Evolutionary conservation across 2,329 filamentous ascomycete species (phyloP).

Genomic region (Talaromyces sp.): DNA sequence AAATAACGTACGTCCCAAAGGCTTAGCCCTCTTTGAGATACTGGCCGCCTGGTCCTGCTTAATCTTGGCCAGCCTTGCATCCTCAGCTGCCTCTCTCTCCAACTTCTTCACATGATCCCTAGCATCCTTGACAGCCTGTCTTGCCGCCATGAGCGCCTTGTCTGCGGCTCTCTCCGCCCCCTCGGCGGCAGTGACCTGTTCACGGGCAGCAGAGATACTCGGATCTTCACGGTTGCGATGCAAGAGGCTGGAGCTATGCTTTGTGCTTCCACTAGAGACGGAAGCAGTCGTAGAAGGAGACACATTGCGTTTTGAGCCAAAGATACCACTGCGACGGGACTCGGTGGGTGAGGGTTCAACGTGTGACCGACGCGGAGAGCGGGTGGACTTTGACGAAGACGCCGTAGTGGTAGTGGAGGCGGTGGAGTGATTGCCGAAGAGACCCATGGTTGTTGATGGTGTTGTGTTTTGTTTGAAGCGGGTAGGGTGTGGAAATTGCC

Average conservation of each 20-base stretch:
- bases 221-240: constrained; percentile 49
- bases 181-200: constrained; percentile 59
- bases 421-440: constrained; percentile 3
- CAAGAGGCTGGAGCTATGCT: not conserved
- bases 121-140: constrained; percentile 56
- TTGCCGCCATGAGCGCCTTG: constrained; percentile 54
- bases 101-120: constrained; percentile 57
- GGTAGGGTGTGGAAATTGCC: not conserved
- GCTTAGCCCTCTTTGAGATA: constrained; percentile 62
- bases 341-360: not conserved
- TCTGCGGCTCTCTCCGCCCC: constrained; percentile 60
- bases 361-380: not conserved
- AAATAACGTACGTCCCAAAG: constrained; percentile 53
- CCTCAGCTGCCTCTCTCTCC: constrained; percentile 61
- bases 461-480: not conserved
- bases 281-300: not conserved
- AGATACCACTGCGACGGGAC: constrained; percentile 3
- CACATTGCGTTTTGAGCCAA: not conserved
- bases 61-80: constrained; percentile 59
- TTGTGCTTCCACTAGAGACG: not conserved
- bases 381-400: not conserved
- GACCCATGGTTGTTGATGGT: constrained; percentile 2
- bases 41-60: constrained; percentile 62
- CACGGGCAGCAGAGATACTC: constrained; percentile 54
- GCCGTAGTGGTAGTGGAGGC: not conserved